Conservation (phyloP, 495 filamentous ascomycete species). For the Podospora pseudopauciseta region DNA sequence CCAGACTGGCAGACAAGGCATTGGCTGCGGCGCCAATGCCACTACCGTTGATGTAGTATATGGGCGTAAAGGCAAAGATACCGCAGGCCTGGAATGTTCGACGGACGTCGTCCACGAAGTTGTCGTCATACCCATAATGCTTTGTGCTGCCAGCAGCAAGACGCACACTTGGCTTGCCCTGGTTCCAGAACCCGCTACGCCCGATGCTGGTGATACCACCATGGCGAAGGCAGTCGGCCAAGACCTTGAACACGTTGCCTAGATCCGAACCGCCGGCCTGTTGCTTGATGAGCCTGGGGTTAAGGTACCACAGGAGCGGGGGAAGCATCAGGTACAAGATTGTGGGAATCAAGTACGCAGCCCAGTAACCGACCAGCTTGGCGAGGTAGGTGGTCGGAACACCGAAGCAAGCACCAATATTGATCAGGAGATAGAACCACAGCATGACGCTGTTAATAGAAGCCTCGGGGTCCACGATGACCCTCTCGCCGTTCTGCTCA, state of each 20-base stretch:
- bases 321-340: constrained; percentile 58
- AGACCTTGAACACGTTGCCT: constrained; percentile 52
- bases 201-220: constrained; percentile 54
- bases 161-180: constrained; percentile 59
- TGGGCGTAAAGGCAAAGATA: constrained; percentile 62
- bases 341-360: constrained; percentile 64
- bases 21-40: constrained; percentile 44
- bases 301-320: constrained; percentile 49
- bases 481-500: constrained; percentile 50
- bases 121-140: constrained; percentile 46
- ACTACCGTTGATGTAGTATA: constrained; percentile 62
- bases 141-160: constrained; percentile 42
- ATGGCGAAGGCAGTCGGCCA: constrained; percentile 51
- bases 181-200: constrained; percentile 58
- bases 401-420: constrained; percentile 64
- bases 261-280: constrained; percentile 54
- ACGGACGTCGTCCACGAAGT: constrained; percentile 56
- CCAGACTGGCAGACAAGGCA: constrained; percentile 58
- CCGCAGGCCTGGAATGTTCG: constrained; percentile 56
- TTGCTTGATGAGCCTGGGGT: constrained; percentile 49
- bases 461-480: constrained; percentile 56
- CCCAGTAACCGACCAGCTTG: constrained; percentile 64
- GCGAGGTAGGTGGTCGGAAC: constrained; percentile 46
- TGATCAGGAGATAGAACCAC: constrained; percentile 60
- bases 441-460: constrained; percentile 61